Evolutionary conservation across 2,329 filamentous ascomycete species (phyloP).

Genomic region (Phialemonium atrogriseum): DNA sequence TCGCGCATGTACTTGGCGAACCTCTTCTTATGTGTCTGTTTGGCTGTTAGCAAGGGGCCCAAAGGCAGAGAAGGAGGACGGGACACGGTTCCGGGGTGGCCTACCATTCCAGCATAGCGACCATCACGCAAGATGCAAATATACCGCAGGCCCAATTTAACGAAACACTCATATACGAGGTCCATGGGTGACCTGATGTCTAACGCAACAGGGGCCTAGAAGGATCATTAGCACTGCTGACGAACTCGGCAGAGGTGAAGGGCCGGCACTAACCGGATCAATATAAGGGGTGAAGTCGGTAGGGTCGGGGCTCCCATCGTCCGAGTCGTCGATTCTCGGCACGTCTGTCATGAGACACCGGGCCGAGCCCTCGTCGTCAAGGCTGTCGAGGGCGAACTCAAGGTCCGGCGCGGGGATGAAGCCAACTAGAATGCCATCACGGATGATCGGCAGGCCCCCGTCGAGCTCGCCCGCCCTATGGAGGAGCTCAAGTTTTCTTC

Average conservation of each 20-base stretch:
- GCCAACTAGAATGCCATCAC: constrained; percentile 72
- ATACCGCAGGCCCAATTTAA: constrained; percentile 85
- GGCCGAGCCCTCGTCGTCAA: constrained; percentile 64
- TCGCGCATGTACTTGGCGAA: constrained; percentile 94
- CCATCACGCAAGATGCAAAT: constrained; percentile 84
- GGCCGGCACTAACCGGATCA: constrained; percentile 57
- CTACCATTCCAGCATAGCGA: constrained; percentile 78
- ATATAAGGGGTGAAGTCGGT: constrained; percentile 88
- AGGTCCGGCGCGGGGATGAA: constrained; percentile 91
- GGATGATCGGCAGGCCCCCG: constrained; percentile 79
- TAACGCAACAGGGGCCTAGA: constrained; percentile 75
- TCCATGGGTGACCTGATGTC: constrained; percentile 90
- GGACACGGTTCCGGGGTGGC: constrained; percentile 18
- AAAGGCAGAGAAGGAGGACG: not conserved
- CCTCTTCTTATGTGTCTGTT: constrained; percentile 81
- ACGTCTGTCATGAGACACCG: constrained; percentile 77
- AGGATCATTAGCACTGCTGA: too few relatives aligned
- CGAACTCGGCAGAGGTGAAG: too few relatives aligned
- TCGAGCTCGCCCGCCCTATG: constrained; percentile 85
- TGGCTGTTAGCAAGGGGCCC: constrained; percentile 8
- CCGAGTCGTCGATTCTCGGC: constrained; percentile 53
- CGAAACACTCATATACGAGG: constrained; percentile 92
- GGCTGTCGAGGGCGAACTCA: constrained; percentile 81
- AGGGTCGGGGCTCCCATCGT: constrained; percentile 51
- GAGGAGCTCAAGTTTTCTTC: constrained; percentile 71